Evolutionary conservation across 225 moss, liverwort and hornwort genomes (phyloP).

Genomic region (Polytrichum formosum): DNA sequence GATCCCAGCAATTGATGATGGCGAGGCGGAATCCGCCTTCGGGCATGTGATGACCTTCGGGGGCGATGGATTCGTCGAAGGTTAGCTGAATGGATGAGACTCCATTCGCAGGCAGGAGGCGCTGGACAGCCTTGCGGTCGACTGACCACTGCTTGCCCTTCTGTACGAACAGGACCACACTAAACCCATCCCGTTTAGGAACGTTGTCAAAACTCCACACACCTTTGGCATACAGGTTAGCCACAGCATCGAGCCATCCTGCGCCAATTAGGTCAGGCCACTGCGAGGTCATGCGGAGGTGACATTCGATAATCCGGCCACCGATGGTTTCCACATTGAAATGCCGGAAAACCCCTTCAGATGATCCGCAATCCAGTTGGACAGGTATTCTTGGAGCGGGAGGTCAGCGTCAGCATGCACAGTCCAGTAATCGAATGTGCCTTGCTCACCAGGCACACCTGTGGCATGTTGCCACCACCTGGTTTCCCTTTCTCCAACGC

Average conservation of each 20-base stretch:
- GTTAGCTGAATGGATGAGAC: no score
- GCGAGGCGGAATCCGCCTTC: no score
- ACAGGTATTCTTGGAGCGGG: background rate
- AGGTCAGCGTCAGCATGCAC: background rate
- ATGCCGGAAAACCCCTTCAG: background rate
- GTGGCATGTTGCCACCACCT: constrained; percentile 1
- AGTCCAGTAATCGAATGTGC: constrained; percentile 2
- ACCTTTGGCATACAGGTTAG: background rate
- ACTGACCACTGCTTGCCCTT: no score
- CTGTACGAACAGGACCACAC: no score
- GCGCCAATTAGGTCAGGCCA: background rate
- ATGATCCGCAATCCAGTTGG: background rate
- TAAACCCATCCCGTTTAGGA: no score
- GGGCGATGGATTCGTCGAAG: no score
- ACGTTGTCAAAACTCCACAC: no score
- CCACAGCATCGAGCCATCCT: background rate
- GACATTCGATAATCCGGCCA: background rate
- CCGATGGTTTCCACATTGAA: background rate
- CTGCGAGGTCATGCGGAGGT: background rate
- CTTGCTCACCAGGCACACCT: background rate
- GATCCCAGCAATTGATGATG: no score
- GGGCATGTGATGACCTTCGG: no score
- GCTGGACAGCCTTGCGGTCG: no score
- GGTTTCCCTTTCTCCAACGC: background rate
- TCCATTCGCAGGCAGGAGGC: no score